Conservation (phyloP, 2,329 filamentous ascomycete species). For the Sporothrix schenckii region DNA sequence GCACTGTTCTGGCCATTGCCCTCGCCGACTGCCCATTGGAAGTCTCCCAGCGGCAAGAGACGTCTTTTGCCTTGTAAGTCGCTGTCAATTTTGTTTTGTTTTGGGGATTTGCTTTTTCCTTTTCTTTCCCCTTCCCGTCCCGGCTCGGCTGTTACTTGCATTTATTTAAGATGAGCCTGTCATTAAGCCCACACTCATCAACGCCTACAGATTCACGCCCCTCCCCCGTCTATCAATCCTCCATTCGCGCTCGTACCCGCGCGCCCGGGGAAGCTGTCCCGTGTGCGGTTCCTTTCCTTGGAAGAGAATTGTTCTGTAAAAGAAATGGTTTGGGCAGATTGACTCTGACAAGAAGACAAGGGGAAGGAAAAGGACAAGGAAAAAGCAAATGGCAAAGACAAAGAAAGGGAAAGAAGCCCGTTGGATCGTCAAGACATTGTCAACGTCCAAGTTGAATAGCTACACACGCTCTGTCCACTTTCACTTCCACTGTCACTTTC, state of each 20-base stretch:
- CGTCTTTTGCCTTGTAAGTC: background rate
- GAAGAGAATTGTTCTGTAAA: background rate
- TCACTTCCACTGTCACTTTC: background rate
- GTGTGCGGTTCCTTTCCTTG: conserved; percentile 11
- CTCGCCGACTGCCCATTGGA: background rate
- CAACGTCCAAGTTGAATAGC: background rate
- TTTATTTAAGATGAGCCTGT: conserved; percentile 12
- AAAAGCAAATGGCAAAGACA: background rate
- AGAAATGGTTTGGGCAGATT: background rate
- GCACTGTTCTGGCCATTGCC: background rate
- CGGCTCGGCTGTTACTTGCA: background rate
- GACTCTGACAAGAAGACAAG: background rate
- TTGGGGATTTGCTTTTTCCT: background rate
- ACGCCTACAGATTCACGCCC: background rate
- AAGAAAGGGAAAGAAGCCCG: background rate
- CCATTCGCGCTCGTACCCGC: conserved; percentile 1
- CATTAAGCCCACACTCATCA: conserved; percentile 3
- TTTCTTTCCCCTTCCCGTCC: background rate
- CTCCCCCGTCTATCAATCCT: background rate
- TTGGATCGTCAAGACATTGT: too few species aligned
- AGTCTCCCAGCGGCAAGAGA: conserved; percentile 1
- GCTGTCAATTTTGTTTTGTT: background rate
- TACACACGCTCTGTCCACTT: background rate
- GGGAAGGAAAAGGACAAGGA: background rate
- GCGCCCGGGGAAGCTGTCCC: conserved; percentile 18